These are phyloP conservation scores for Euphorbia tirucalli DNA, from an alignment of 345 rosid species.

Conservation along the genomic window DNA sequence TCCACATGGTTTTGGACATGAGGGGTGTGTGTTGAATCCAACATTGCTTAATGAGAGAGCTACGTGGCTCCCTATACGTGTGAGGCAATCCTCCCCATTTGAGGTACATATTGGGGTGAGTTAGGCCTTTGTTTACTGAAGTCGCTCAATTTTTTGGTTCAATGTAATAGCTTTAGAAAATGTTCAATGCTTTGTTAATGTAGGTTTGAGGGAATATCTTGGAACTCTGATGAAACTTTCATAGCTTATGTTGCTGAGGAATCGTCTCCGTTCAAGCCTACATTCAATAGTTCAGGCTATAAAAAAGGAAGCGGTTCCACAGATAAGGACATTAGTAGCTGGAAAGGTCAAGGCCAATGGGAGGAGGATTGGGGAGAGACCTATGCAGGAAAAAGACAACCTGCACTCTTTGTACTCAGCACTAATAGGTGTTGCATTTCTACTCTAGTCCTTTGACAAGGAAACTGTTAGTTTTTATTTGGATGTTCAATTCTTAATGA, in stretches of 20 bases:
- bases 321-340: conserved; percentile 60
- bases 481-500: conserved; percentile 10
- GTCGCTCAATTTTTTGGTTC: too few relatives aligned
- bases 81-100: too few relatives aligned
- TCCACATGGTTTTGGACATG: too few relatives aligned
- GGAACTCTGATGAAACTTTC: conserved; percentile 75
- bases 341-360: conserved; percentile 98
- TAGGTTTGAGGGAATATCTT: conserved; percentile 97
- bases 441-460: conserved; percentile 1
- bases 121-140: too few relatives aligned
- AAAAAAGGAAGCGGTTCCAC: conserved; percentile 39
- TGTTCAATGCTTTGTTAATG: conserved; percentile 20
- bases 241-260: conserved; percentile 88
- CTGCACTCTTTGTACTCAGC: conserved; percentile 64
- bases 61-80: too few relatives aligned
- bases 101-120: too few relatives aligned
- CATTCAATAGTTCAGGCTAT: conserved; percentile 55
- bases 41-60: too few relatives aligned
- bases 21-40: too few relatives aligned
- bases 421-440: conserved; percentile 48
- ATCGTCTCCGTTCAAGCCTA: conserved; percentile 60
- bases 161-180: too few relatives aligned
- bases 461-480: conserved; percentile 4
- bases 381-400: conserved; percentile 81
- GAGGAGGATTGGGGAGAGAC: conserved; percentile 98